Percentiles rank a stretch among this genome's conserved stretches.
phyloP scores from a whole-genome alignment of 148 eudicot species.

The Tetragonia tetragonoides region DNA sequence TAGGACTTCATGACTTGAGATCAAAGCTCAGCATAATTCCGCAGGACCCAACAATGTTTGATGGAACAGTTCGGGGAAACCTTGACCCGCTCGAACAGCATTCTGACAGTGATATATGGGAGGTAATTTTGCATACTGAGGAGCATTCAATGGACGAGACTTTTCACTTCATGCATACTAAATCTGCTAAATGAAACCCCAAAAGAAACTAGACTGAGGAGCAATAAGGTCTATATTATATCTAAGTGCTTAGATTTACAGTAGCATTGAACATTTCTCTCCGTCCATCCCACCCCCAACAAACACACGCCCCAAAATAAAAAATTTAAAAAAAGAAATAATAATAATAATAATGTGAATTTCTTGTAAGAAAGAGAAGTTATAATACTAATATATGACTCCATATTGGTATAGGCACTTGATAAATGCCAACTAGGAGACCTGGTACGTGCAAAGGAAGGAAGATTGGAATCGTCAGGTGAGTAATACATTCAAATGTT shows the following conservation, averaged over 20 bases:
- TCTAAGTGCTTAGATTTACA: background rate
- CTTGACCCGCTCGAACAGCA: slow-evolving; percentile 81
- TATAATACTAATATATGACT: background rate
- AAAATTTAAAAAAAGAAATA: too few relatives aligned
- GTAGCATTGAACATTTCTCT: background rate
- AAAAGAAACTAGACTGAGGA: too few relatives aligned
- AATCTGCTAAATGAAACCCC: too few relatives aligned
- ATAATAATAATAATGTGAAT: too few relatives aligned
- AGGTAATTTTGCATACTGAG: slow-evolving; percentile 38
- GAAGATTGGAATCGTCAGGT: slow-evolving; percentile 76
- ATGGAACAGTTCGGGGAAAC: slow-evolving; percentile 88
- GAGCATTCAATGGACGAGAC: background rate
- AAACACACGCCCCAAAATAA: too few relatives aligned
- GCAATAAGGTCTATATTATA: too few relatives aligned
- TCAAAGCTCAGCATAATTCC: slow-evolving; percentile 94
- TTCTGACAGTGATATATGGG: slow-evolving; percentile 79
- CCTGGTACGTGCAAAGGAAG: slow-evolving; percentile 68
- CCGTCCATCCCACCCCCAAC: too few relatives aligned
- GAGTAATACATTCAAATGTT: background rate
- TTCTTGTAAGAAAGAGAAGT: background rate
- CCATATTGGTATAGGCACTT: slow-evolving; percentile 51
- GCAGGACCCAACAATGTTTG: slow-evolving; percentile 98
- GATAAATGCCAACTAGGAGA: slow-evolving; percentile 92
- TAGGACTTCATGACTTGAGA: slow-evolving; percentile 92
- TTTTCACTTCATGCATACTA: background rate